Conservation (phyloP, 2,329 filamentous ascomycete species). For the Fusarium sp. region DNA sequence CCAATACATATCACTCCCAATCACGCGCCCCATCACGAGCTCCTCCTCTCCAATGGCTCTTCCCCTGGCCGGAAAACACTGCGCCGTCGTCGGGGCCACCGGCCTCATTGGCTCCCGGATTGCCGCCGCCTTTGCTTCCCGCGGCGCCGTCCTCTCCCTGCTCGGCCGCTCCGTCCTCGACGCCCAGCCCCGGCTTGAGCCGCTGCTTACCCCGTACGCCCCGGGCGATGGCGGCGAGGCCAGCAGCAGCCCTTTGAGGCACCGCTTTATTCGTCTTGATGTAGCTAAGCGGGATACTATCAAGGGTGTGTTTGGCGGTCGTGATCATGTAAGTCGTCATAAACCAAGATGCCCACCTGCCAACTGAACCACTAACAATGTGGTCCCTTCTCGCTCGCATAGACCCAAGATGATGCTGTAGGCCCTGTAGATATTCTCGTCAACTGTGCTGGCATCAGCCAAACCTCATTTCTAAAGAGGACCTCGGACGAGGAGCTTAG, state of each 20-base stretch:
- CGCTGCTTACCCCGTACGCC: conserved; percentile 46
- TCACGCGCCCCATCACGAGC: neutral
- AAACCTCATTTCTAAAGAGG: conserved; percentile 71
- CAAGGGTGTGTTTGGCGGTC: conserved; percentile 45
- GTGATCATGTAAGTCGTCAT: conserved; percentile 21
- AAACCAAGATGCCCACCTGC: neutral
- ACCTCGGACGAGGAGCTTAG: conserved; percentile 64
- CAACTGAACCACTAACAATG: neutral
- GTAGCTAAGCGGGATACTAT: conserved; percentile 46
- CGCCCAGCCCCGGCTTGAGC: conserved; percentile 56
- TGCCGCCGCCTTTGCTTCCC: conserved; percentile 71
- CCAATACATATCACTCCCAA: neutral
- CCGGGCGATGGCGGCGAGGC: conserved; percentile 7
- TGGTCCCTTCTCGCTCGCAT: neutral
- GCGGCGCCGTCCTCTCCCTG: conserved; percentile 71
- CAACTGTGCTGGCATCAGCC: conserved; percentile 82
- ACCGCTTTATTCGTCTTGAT: conserved; percentile 53
- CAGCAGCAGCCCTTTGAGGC: conserved; percentile 36
- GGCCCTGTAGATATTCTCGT: conserved; percentile 71
- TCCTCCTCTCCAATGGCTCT: conserved; percentile 39
- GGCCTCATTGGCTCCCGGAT: conserved; percentile 78
- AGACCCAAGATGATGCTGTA: conserved; percentile 36
- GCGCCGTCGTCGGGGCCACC: conserved; percentile 76
- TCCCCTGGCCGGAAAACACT: conserved; percentile 60
- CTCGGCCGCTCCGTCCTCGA: conserved; percentile 66